Evolutionary conservation across 169 alveolate species (phyloP), one percentile per base, ranked within the genome.

Genomic region (Plasmodium fragile): DNA sequence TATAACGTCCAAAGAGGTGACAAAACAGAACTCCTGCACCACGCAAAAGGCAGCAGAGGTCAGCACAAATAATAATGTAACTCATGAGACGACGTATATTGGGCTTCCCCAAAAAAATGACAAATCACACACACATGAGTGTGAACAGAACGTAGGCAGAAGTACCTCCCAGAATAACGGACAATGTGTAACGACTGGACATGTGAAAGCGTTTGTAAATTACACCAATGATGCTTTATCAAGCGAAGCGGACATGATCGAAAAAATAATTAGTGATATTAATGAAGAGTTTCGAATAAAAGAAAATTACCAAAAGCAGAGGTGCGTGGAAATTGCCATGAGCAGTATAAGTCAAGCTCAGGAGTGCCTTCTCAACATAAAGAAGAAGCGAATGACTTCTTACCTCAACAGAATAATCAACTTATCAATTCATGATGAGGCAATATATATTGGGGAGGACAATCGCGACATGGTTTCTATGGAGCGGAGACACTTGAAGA

Each of bases 341-440:
- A 73, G 85, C 30, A 85, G 93, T 36, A 85, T 85, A 73, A 85
- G 79, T 85, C 85, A 85, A 85, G 93, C 80, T 4, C 93, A 85
- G 43, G 49, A 85, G 39, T 85, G 93, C 43, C 73, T 85, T 25
- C 79, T 85, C 69, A 85, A 85, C 53, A 85, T 85, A 32, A 85
- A 59, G 65, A 85, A 85, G 65, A 85, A 85, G 45, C 53, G 65
- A 85, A 52, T 85, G 75, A 49, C 83, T 10, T 73, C 93, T 8
- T 85, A 73, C 65, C 18, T 85, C 28, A 85, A 85, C 70, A 85
- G 82, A 53, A 85, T 85, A 53, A 85, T 85, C 4, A 85, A 77
- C 36, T 82, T 82, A 41, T 69, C 92, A 36, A 69, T 69, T 82
- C 72, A 52, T 39, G 92, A 82, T 22, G 71, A 65, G 49, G 52